Base-by-base conservation (phyloP, 2,329 filamentous ascomycete species). In the Bipolaris zeicola region DNA sequence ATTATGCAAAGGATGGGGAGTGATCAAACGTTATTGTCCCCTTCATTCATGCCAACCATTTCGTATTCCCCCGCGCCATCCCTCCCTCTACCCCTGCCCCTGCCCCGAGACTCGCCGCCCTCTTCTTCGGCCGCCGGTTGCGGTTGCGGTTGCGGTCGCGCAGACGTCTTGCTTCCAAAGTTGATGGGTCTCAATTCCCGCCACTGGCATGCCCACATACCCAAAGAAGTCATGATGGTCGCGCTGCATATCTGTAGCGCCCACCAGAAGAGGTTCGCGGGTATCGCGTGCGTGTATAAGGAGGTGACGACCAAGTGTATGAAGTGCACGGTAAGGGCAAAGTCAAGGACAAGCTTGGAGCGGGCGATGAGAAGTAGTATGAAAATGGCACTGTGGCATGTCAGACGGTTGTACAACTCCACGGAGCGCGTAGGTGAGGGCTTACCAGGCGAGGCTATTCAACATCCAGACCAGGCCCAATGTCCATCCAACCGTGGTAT, bases 321-420 rank as follows among this genome's bases (percentile, higher is more conserved):
- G 74, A 90, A 85, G 79, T 96, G 92, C 16, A 97, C 85, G 2
- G 94, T 96, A 22, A 97, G 81, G 31, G 92, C 91, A 75, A 98
- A 99, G 78, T 99, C 95, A 65, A 92, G 92, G 48, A 98, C 90
- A 58, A 98, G 89, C 76, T 98, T 98, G 45, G 90, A 95, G 60
- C 95, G 91, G 18, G 89, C 88, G 65, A 99, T 87, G 55, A 98
- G 81, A 51, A 94, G 79, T 48, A 96, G 86, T 55, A 97, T 89
- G 39, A 92, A 90, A 56, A 96, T 86, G 39, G 91, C 87, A 73
- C 94, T 98, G 70, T 57, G 1, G 33, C 22, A 13, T 10, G 51
- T 75, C 50, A 72, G 65, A 14, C 16, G 2, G 10, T 13, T n/a
- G 20, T 14, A 39, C 8, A 14, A 5, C 8, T 16, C 52, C 18